Evolutionary conservation across 1,139 yeast genomes (phyloP), one percentile per base, ranked within the genome.

Genomic region (Pichia sp.): DNA sequence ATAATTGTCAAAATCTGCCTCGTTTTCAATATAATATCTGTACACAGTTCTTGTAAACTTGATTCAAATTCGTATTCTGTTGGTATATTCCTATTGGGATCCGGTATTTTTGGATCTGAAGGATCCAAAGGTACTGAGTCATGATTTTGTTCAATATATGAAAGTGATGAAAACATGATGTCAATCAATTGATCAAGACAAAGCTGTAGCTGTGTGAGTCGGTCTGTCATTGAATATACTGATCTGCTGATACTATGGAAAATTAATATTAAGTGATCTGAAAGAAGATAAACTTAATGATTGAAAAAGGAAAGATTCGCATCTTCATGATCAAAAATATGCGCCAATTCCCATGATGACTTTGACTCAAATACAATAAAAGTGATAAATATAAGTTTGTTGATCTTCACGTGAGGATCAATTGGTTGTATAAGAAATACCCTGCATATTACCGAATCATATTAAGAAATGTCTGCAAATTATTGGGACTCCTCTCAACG

Each of bases 171-270:
- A 59, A 85, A 84, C 66, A 88, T 85, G 64, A 89, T 96, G 50
- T 85, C 95, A 43, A 86, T 78, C 44, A 91, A 75, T 67, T 72
- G 46, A 62, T 91, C 98, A 36, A 91, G 67, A 53, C 97, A 88
- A 35, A 84, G 74, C 58, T 91, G 98, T 28, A 91, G 72, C 60
- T 91, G 98, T 1, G 97, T 88, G 31, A 91, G 68, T 55, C 97
- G 68, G 63, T 91, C 98, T 0, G 95, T 71, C 84, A 79, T 79
- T 30, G n/a, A n/a, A n/a, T n/a, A n/a, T n/a, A n/a, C n/a, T n/a
- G n/a, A n/a, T n/a, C n/a, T n/a, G n/a, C n/a, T n/a, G n/a, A n/a
- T n/a, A n/a, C n/a, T n/a, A n/a, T n/a, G n/a, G n/a, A n/a, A n/a
- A n/a, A n/a, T n/a, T n/a, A n/a, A n/a, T n/a, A n/a, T n/a, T n/a